Evolutionary conservation across 345 rosid genomes (phyloP).

Genomic region (Triadica sebifera): DNA sequence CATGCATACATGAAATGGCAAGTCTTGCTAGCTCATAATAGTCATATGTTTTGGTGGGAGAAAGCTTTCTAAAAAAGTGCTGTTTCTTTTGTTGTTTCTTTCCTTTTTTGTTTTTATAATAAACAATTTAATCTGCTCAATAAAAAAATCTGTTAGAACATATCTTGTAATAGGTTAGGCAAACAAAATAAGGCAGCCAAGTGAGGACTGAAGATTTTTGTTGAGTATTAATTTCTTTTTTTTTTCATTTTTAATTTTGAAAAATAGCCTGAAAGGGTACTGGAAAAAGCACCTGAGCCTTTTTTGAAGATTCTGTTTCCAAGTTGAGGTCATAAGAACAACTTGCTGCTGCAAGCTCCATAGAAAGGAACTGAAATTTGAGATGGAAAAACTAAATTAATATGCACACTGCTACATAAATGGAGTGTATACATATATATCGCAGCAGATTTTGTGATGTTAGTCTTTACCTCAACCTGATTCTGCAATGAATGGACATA

Average conservation of each 20-base stretch:
- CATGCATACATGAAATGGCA: neutral
- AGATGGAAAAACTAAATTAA: neutral
- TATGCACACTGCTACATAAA: neutral
- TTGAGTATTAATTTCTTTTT: neutral
- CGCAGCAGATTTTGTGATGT: neutral
- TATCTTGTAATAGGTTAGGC: conserved; percentile 12
- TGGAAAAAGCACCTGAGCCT: conserved; percentile 27
- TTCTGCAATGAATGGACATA: conserved; percentile 37
- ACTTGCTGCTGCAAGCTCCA: conserved; percentile 55
- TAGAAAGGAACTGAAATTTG: conserved; percentile 48
- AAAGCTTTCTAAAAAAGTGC: neutral
- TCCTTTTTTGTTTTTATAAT: neutral
- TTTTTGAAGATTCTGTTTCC: conserved; percentile 19
- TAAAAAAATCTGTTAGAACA: conserved; percentile 1
- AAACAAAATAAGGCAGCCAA: conserved; percentile 16
- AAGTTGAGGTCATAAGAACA: conserved; percentile 24
- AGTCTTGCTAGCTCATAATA: neutral
- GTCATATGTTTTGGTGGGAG: neutral
- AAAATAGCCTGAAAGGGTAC: conserved; percentile 4
- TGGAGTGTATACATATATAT: no score
- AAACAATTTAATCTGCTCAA: neutral
- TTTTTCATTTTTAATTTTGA: neutral
- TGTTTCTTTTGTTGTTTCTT: neutral
- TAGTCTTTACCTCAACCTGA: conserved; percentile 31
- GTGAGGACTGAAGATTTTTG: conserved; percentile 8